Evolutionary conservation across 768 basidiomycete genomes (phyloP).

Genomic region (Leccinum truebloodii): DNA sequence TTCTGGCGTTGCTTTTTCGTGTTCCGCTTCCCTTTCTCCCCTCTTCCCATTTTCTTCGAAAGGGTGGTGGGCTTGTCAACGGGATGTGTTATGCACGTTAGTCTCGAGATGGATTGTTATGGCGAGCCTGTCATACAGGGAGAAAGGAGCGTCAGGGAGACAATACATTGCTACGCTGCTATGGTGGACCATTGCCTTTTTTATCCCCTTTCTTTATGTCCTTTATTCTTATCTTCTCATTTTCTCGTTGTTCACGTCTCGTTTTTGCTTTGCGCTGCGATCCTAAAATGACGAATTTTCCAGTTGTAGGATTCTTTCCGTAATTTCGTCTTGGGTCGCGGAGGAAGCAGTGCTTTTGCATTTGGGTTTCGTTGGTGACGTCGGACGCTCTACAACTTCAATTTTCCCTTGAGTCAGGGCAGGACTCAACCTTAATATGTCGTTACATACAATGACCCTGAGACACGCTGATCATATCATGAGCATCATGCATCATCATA

Average conservation of each 20-base stretch:
- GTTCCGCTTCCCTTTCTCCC: background rate
- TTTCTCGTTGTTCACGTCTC: background rate
- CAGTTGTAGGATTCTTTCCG: background rate
- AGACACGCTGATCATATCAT: background rate
- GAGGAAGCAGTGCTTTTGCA: background rate
- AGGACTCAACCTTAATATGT: background rate
- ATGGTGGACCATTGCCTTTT: background rate
- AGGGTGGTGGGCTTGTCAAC: background rate
- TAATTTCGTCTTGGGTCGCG: background rate
- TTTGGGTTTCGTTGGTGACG: background rate
- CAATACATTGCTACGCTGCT: background rate
- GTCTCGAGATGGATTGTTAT: background rate
- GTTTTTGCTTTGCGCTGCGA: background rate
- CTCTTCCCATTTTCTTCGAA: background rate
- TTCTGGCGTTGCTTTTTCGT: background rate
- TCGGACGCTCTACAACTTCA: background rate
- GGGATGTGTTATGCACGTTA: background rate
- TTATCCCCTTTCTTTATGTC: background rate
- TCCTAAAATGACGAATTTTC: background rate
- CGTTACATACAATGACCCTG: background rate
- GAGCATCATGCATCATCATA: background rate
- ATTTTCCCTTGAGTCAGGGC: background rate
- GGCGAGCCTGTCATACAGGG: background rate
- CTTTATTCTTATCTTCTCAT: background rate
- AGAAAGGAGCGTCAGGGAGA: background rate